Base-by-base conservation (phyloP, 2,329 filamentous ascomycete species). In the Teratosphaeria destructans region DNA sequence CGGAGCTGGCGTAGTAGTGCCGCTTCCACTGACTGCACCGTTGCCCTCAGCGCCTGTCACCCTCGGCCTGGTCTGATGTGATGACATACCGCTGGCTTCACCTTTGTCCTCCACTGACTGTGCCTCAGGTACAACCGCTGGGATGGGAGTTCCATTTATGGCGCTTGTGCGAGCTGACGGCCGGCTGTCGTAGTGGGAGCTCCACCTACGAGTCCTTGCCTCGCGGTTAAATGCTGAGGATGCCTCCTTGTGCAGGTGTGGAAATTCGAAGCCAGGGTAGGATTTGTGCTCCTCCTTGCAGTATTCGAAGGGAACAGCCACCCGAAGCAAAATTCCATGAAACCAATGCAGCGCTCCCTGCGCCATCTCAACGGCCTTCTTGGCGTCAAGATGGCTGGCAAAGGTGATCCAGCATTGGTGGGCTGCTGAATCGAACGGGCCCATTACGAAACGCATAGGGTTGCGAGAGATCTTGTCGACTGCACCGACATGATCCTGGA, bases 271-370 rank as follows among this genome's bases (percentile, higher is more conserved):
- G 29, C 58, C 58, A 12, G 60, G 60, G 32, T 57, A 61, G 26
- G 8, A 6, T 10, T 37, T 23, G 32, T 61, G 55, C 3, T 52
- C 29, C 10, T 29, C 5, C 19, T 60, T 54, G 58, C 62, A 64
- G 34, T 60, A 64, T 49, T 62, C 58, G 43, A 35, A 59, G 5
- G 62, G 58, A 19, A 64, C 62, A 39, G 58, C 61, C 5, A 62
- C 29, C 6, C 34, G 16, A 16, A 58, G 14, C 49, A 35, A 7
- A 43, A n/a, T 16, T 12, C 37, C 52, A 11, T 34, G 8, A 35
- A 34, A 16, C 52, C n/a, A 37, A n/a, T 47, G 32, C n/a, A 19
- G 5, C 19, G 14, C 23, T 34, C 14, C 23, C 43, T 49, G 43
- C 43, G 43, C 43, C 43, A 55, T 19, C 11, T 14, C 43, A 16